A percentile compares a stretch with the other conserved stretches of the same genome.
These are phyloP conservation scores for Talaromyces adpressus DNA, from an alignment of 495 filamentous ascomycete genomes.

Conservation along the genomic window DNA sequence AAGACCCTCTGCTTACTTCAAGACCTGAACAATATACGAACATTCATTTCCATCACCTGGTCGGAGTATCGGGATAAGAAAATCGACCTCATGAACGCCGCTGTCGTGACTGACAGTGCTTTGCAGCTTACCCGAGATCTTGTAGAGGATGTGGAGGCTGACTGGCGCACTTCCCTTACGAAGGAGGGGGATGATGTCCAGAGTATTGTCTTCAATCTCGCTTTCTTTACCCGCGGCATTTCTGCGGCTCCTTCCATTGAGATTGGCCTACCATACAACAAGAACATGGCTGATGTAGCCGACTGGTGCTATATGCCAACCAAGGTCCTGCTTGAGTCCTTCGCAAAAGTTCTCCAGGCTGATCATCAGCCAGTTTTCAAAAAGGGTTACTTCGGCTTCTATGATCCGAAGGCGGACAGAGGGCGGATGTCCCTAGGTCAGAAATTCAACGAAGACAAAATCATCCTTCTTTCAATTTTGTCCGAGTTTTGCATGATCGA, in stretches of 20 bases:
- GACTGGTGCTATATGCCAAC: conserved; percentile 23
- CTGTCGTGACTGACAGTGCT: conserved; percentile 25
- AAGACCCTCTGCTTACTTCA: conserved; percentile 21
- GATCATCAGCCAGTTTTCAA: conserved; percentile 22
- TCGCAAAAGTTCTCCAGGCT: conserved; percentile 18
- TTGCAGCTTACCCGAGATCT: conserved; percentile 21
- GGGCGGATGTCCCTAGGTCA: conserved; percentile 20
- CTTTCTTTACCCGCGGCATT: conserved; percentile 12
- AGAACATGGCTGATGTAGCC: conserved; percentile 21
- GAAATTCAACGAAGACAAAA: conserved; percentile 27
- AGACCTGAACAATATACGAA: conserved; percentile 21
- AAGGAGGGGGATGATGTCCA: conserved; percentile 12
- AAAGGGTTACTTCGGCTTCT: conserved; percentile 22
- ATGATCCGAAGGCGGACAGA: conserved; percentile 23
- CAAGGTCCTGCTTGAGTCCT: conserved; percentile 17
- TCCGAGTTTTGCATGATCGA: conserved; percentile 25
- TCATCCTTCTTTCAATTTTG: conserved; percentile 21
- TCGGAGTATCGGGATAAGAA: conserved; percentile 24
- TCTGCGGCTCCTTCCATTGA: conserved; percentile 17
- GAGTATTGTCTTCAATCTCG: conserved; percentile 14
- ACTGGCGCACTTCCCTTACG: conserved; percentile 13
- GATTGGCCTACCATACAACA: conserved; percentile 25
- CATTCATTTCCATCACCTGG: conserved; percentile 22
- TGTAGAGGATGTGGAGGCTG: conserved; percentile 14
- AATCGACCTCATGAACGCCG: conserved; percentile 25